Conservation (phyloP, 352 stramenopile species). For the Globisporangium uncinulatum region DNA sequence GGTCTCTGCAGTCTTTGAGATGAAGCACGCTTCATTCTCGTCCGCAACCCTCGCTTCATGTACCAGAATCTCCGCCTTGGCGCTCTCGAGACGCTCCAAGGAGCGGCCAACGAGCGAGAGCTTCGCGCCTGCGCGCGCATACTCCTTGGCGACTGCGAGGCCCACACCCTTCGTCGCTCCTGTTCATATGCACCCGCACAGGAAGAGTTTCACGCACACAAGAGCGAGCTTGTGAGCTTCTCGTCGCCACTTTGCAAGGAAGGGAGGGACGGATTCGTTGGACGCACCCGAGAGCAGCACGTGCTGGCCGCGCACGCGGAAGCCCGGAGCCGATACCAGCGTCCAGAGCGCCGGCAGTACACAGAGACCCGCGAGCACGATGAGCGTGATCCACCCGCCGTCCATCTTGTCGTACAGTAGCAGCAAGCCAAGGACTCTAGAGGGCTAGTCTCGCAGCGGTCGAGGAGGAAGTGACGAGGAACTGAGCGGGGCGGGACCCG, state of each 20-base stretch:
- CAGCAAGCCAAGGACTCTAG: too few species aligned
- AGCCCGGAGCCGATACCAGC: constrained; percentile 31
- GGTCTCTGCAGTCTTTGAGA: too few species aligned
- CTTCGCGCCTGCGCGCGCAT: constrained; percentile 39
- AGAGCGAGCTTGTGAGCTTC: not conserved
- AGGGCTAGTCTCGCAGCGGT: too few species aligned
- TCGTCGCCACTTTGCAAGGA: not conserved
- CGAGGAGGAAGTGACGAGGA: too few species aligned
- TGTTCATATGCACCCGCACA: not conserved
- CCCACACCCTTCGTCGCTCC: constrained; percentile 23
- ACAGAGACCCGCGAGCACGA: constrained; percentile 16
- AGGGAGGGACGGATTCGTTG: not conserved
- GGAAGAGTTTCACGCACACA: too few species aligned
- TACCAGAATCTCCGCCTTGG: constrained; percentile 7
- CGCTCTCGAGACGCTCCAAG: constrained; percentile 6
- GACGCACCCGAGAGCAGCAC: constrained; percentile 47
- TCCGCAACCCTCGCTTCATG: too few species aligned
- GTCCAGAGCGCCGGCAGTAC: constrained; percentile 45
- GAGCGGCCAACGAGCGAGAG: constrained; percentile 11
- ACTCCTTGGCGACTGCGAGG: constrained; percentile 60
- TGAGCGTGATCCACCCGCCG: constrained; percentile 2
- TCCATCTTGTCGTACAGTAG: too few species aligned
- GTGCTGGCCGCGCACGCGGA: constrained; percentile 45
- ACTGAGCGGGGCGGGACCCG: too few species aligned
- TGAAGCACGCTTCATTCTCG: too few species aligned